Percentiles rank a stretch among this genome's conserved stretches.
Conservation (phyloP, 306 rosid species). For the Hippophae gyantsensis region DNA sequence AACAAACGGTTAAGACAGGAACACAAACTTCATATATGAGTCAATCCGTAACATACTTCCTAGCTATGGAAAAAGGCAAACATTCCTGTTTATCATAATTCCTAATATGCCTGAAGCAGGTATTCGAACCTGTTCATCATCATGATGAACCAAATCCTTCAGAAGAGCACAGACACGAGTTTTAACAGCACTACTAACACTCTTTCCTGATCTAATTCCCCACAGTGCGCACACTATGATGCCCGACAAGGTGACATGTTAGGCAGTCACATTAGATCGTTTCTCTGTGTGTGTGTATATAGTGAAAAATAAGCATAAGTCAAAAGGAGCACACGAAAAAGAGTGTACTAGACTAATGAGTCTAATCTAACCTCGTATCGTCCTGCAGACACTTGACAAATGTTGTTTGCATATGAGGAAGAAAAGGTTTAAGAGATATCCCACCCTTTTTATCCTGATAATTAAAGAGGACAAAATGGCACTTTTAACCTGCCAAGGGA, state of each 20-base stretch:
- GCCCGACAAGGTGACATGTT: too few relatives aligned
- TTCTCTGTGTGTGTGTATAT: too few relatives aligned
- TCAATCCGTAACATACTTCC: too few relatives aligned
- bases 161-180: conserved; percentile 49
- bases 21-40: too few relatives aligned
- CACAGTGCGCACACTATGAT: too few relatives aligned
- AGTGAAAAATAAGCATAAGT: too few relatives aligned
- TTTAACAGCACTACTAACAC: conserved; percentile 50
- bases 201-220: conserved; percentile 37
- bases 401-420: conserved; percentile 98
- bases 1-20: too few relatives aligned
- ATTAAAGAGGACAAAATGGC: conserved; percentile 84
- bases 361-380: conserved; percentile 53
- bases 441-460: conserved; percentile 81
- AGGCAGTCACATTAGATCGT: too few relatives aligned
- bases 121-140: conserved; percentile 79
- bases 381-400: conserved; percentile 95
- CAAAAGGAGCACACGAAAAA: too few relatives aligned
- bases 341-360: too few relatives aligned
- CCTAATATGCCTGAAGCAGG: conserved; percentile 81
- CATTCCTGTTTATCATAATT: conserved; percentile 20
- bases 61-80: not conserved
- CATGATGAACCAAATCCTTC: conserved; percentile 64
- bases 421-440: conserved; percentile 80
- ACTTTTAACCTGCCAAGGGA: conserved; percentile 99